Evolutionary conservation across 2,329 filamentous ascomycete genomes (phyloP).

Genomic region (Stagonosporopsis cucurbitacearum): DNA sequence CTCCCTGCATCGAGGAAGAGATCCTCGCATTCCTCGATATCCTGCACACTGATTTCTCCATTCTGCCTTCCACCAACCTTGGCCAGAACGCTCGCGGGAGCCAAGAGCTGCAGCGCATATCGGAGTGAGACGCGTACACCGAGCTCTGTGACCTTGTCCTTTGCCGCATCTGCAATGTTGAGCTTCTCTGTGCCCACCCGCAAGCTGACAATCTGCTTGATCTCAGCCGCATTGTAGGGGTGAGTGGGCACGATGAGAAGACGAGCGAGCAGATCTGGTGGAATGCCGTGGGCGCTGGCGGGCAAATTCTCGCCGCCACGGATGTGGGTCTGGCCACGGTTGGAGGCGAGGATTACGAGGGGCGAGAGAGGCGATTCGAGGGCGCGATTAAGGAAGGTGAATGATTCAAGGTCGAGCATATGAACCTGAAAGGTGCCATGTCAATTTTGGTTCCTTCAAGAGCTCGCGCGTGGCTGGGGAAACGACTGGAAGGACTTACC

Average conservation of each 20-base stretch:
- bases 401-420: constrained; percentile 99
- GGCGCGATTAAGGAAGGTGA: constrained; percentile 98
- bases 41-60: constrained; percentile 59
- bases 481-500: constrained; percentile 60
- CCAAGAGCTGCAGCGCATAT: constrained; percentile 91
- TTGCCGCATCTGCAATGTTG: constrained; percentile 77
- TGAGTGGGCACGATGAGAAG: constrained; percentile 96
- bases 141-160: constrained; percentile 85
- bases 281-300: constrained; percentile 85
- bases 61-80: constrained; percentile 64
- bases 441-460: not conserved
- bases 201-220: constrained; percentile 88
- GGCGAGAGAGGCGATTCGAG: constrained; percentile 93
- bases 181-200: constrained; percentile 83
- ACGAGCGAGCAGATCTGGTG: constrained; percentile 89
- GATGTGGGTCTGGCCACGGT: constrained; percentile 92
- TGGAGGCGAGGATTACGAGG: constrained; percentile 96
- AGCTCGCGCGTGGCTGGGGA: not conserved
- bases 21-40: constrained; percentile 59
- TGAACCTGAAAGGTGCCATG: constrained; percentile 71
- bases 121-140: constrained; percentile 88
- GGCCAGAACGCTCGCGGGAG: constrained; percentile 88
- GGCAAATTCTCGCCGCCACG: constrained; percentile 74
- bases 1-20: constrained; percentile 58
- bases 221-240: constrained; percentile 85